Base-by-base conservation (phyloP, 2,329 filamentous ascomycete species). In the Ophiostoma sp. region DNA sequence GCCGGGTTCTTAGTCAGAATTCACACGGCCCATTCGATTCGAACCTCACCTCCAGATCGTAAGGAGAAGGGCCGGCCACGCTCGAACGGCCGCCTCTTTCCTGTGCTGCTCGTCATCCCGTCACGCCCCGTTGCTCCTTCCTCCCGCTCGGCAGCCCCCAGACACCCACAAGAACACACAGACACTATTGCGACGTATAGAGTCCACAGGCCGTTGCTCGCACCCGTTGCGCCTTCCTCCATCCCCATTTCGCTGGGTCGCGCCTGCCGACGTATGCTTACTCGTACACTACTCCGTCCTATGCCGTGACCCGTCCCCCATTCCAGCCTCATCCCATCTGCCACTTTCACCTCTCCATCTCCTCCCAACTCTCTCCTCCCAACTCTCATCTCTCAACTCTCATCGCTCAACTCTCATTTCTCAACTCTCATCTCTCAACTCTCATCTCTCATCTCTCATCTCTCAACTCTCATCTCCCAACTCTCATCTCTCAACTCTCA, bases 161-260 rank as follows among this genome's bases (percentile, higher is more conserved):
- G 27, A 27, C 27, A 27, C 27, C 27, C 27, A 27, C 27, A 27
- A 27, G 27, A 27, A 27, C 27, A 27, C 42, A 8, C 42, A 45
- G 14, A 45, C 42, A 45, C 42, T n/a, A 14, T 55, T 55, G 7
- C n/a, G 18, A 5, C 16, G 47, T 52, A 6, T 16, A 7, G 42
- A 8, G 2, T 55, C 40, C 12, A 3, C 36, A 12, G 49, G 49
- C 49, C 18, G 8, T 55, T 62, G 58, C 58, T 62, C 58, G 12
- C 16, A 36, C 52, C 52, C 40, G 8, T 9, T 27, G 27, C 27
- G 27, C 27, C 27, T 27, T 27, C 27, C 27, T 27, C 27, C 27
- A 1, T 62, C 27, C 58, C 58, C 55, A 60, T 62, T 62, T 14
- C 58, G 11, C 58, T 62, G 58, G 58, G 58, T 62, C 38, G 58